Percentiles rank a stretch among this genome's conserved stretches.
Evolutionary conservation across 805 yeast species (phyloP).

Genomic region (Cyberlindnera euphorbiae): DNA sequence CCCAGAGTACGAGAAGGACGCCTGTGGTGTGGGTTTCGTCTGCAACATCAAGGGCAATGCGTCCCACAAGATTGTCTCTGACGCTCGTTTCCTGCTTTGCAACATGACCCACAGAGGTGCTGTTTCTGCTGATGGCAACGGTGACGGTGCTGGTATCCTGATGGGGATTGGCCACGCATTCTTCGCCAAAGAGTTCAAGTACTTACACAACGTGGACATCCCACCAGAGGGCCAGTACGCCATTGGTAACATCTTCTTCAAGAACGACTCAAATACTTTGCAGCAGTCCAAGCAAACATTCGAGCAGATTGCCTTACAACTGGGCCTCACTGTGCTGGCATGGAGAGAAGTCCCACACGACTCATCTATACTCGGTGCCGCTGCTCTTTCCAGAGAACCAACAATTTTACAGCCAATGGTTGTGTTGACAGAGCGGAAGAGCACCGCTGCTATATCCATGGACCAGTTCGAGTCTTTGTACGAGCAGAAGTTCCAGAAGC

Average conservation of each 20-base stretch:
- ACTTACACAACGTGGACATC: slow-evolving; percentile 57
- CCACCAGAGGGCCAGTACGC: slow-evolving; percentile 89
- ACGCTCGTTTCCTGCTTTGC: slow-evolving; percentile 81
- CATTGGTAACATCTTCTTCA: slow-evolving; percentile 91
- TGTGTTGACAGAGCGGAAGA: slow-evolving; percentile 52
- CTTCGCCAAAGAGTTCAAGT: slow-evolving; percentile 76
- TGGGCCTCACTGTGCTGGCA: slow-evolving; percentile 80
- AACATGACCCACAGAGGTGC: slow-evolving; percentile 99
- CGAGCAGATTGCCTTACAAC: slow-evolving; percentile 69
- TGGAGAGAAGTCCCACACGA: slow-evolving; percentile 97
- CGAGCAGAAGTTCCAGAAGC: slow-evolving; percentile 71
- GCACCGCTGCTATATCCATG: slow-evolving; percentile 31
- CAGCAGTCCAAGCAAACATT: slow-evolving; percentile 70
- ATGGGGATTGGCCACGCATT: slow-evolving; percentile 88
- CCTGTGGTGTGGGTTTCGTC: slow-evolving; percentile 98
- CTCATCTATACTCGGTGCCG: slow-evolving; percentile 91
- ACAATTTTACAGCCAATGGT: slow-evolving; percentile 89
- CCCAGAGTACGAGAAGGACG: slow-evolving; percentile 92
- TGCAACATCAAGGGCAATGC: slow-evolving; percentile 86
- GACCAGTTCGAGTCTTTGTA: slow-evolving; percentile 53
- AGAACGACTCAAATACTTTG: slow-evolving; percentile 69
- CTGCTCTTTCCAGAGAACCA: slow-evolving; percentile 91
- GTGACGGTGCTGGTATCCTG: slow-evolving; percentile 98
- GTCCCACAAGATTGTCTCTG: slow-evolving; percentile 90
- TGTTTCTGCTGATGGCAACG: slow-evolving; percentile 93